Evolutionary conservation across 148 eudicot species (phyloP).

Genomic region (Fagopyrum tataricum): DNA sequence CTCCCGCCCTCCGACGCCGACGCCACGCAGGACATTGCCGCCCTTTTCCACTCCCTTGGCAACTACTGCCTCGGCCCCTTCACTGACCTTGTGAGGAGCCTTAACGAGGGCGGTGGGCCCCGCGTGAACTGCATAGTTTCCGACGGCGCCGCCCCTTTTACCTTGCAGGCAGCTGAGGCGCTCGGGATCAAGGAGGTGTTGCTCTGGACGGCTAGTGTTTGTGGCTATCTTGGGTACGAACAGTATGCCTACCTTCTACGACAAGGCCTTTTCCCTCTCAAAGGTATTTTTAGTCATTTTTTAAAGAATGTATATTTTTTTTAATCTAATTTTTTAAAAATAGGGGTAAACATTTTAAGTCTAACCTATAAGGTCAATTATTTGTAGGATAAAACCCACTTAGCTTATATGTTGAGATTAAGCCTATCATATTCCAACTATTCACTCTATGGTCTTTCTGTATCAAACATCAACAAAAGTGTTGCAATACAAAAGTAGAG

Average conservation of each 20-base stretch:
- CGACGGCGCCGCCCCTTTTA: slow-evolving; percentile 13
- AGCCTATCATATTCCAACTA: too few species aligned
- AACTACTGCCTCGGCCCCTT: not conserved
- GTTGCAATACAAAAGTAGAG: too few species aligned
- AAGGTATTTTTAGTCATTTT: too few species aligned
- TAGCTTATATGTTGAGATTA: too few species aligned
- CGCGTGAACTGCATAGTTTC: not conserved
- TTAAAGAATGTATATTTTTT: too few species aligned
- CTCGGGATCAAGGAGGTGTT: slow-evolving; percentile 7
- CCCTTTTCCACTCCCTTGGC: not conserved
- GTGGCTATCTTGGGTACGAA: slow-evolving; percentile 9
- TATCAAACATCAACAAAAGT: too few species aligned
- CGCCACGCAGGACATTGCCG: not conserved
- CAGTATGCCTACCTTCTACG: not conserved
- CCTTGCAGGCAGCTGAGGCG: slow-evolving; percentile 16
- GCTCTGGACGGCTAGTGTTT: slow-evolving; percentile 18
- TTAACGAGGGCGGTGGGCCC: slow-evolving; percentile 3
- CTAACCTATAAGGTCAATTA: too few species aligned
- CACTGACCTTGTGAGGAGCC: not conserved
- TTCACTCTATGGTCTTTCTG: too few species aligned
- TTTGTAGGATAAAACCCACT: too few species aligned
- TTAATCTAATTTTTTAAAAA: too few species aligned
- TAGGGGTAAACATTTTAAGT: too few species aligned
- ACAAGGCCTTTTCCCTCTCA: too few species aligned
- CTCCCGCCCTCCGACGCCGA: not conserved